Percentiles rank a stretch among this genome's conserved stretches.
phyloP scores from a whole-genome alignment of 2,329 filamentous ascomycete species.

The Diaporthe citrichinensis region DNA sequence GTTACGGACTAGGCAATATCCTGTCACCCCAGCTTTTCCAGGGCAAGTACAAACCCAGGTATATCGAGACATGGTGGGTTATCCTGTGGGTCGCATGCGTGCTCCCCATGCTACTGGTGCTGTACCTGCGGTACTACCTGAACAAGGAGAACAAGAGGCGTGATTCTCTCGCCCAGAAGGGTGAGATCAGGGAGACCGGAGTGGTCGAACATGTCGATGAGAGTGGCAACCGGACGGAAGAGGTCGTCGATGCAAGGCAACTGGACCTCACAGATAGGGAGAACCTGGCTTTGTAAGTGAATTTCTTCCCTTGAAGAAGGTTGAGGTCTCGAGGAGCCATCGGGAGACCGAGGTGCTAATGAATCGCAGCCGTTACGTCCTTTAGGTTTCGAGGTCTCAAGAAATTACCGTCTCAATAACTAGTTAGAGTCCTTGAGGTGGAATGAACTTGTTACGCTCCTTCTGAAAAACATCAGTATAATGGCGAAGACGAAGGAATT shows the following conservation, averaged over 20 bases:
- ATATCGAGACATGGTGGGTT: constrained; percentile 50
- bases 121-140: constrained; percentile 57
- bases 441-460: background rate
- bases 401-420: background rate
- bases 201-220: constrained; percentile 49
- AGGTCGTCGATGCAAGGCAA: constrained; percentile 53
- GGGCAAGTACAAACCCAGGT: constrained; percentile 46
- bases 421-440: no score
- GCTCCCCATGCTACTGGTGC: constrained; percentile 55
- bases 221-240: constrained; percentile 48
- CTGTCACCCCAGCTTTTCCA: constrained; percentile 50
- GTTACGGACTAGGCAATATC: constrained; percentile 50
- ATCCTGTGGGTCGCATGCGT: constrained; percentile 54
- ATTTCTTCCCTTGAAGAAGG: background rate
- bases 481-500: background rate
- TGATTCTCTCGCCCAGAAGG: constrained; percentile 47
- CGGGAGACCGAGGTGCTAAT: background rate
- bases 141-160: constrained; percentile 56
- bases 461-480: background rate
- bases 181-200: constrained; percentile 45
- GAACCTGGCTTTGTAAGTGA: constrained; percentile 49
- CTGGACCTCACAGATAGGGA: constrained; percentile 54
- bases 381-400: background rate
- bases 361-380: constrained; percentile 13
- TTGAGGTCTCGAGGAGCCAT: no score